Conservation (phyloP, 148 eudicot species). For the Nepenthes mirabilis region DNA sequence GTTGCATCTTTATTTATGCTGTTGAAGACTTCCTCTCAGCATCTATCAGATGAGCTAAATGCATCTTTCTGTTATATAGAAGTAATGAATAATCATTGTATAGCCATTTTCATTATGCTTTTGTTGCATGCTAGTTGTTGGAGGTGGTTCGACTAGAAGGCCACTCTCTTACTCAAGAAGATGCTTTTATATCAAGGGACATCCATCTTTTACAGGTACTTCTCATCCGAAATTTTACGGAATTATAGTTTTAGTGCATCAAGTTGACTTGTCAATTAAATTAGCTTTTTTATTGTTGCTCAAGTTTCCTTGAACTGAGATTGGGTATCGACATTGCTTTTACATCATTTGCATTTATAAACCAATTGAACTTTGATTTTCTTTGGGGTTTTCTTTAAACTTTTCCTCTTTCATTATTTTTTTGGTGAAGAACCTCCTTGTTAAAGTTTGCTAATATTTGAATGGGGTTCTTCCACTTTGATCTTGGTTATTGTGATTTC, state of each 20-base stretch:
- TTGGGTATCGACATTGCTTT: too few relatives aligned
- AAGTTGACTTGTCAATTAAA: background rate
- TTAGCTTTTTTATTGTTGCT: background rate
- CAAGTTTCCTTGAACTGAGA: too few relatives aligned
- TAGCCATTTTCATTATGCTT: background rate
- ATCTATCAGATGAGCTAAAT: background rate
- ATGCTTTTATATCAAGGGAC: slow-evolving; percentile 64
- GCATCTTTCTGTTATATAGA: background rate
- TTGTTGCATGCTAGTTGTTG: slow-evolving; percentile 40
- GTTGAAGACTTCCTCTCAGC: background rate
- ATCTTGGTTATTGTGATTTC: too few relatives aligned
- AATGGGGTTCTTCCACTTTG: too few relatives aligned
- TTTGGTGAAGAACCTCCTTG: too few relatives aligned
- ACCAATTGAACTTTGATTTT: too few relatives aligned
- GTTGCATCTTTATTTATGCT: too few relatives aligned
- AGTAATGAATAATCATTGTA: background rate
- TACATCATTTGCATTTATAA: too few relatives aligned
- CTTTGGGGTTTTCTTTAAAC: too few relatives aligned
- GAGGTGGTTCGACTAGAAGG: slow-evolving; percentile 91
- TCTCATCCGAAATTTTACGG: background rate
- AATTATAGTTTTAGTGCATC: background rate
- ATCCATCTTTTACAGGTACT: slow-evolving; percentile 73
- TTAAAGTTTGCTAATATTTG: too few relatives aligned
- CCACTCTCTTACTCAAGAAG: slow-evolving; percentile 69
- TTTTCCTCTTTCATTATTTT: too few relatives aligned